Percentiles rank a stretch among this genome's conserved stretches.
phyloP scores from a whole-genome alignment of 2,329 filamentous ascomycete genomes.

The Pseudogymnoascus sp. region DNA sequence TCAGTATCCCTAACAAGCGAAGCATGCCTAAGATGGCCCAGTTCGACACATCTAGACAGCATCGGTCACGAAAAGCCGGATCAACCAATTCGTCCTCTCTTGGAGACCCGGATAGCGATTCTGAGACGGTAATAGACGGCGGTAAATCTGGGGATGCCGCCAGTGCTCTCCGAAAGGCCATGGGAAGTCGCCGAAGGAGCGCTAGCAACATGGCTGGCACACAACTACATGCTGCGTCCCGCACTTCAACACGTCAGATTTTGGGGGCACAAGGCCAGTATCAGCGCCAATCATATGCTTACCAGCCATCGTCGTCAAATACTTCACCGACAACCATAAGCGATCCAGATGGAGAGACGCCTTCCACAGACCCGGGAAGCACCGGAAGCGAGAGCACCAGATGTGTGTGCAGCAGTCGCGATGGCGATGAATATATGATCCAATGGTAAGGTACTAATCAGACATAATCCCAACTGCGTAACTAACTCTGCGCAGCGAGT shows the following conservation, averaged over 20 bases:
- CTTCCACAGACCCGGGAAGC: constrained; percentile 32
- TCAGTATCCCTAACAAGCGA: constrained; percentile 27
- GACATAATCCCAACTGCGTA: constrained; percentile 8
- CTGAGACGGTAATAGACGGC: constrained; percentile 50
- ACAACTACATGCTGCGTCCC: neutral
- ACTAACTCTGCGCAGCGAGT: constrained; percentile 40
- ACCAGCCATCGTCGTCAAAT: constrained; percentile 24
- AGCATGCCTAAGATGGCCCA: constrained; percentile 21
- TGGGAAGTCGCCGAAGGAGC: constrained; percentile 24
- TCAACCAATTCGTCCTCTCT: constrained; percentile 17
- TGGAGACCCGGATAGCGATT: constrained; percentile 39
- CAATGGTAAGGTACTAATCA: constrained; percentile 46
- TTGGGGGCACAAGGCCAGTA: neutral
- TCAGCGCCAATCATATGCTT: neutral
- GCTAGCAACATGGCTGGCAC: neutral
- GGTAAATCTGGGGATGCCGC: constrained; percentile 46
- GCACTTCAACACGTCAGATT: neutral
- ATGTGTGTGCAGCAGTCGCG: constrained; percentile 45
- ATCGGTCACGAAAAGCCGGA: constrained; percentile 18
- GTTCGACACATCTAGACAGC: constrained; percentile 23
- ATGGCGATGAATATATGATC: constrained; percentile 49
- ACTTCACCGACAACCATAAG: constrained; percentile 47
- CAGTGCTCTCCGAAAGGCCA: constrained; percentile 51
- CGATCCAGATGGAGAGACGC: constrained; percentile 41
- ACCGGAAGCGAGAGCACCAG: constrained; percentile 35